phyloP scores from a whole-genome alignment of 1,284 basidiomycete genomes.

The Pseudozyma flocculosa region DNA sequence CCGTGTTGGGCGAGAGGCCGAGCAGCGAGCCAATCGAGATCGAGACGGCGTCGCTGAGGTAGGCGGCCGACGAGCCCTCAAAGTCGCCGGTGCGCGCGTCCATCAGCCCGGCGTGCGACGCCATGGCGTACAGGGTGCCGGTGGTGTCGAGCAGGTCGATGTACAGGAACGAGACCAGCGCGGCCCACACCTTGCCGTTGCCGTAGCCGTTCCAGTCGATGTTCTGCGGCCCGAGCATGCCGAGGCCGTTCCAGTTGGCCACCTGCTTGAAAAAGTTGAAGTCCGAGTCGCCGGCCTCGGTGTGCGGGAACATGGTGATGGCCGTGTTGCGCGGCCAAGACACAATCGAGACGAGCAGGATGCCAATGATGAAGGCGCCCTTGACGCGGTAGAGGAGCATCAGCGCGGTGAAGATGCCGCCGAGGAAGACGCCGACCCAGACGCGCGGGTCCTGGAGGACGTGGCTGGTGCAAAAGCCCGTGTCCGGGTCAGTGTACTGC shows the following conservation, averaged over 20 bases:
- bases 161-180: slow-evolving; percentile 78
- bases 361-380: slow-evolving; percentile 75
- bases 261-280: slow-evolving; percentile 87
- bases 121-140: slow-evolving; percentile 86
- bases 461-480: slow-evolving; percentile 68
- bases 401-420: slow-evolving; percentile 66
- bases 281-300: slow-evolving; percentile 67
- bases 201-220: slow-evolving; percentile 63
- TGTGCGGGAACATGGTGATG: slow-evolving; percentile 82
- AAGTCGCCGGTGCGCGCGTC: slow-evolving; percentile 83
- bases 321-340: slow-evolving; percentile 80
- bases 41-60: slow-evolving; percentile 68
- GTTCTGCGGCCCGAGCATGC: slow-evolving; percentile 62
- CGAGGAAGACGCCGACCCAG: slow-evolving; percentile 86
- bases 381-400: slow-evolving; percentile 83
- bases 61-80: slow-evolving; percentile 79
- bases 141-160: slow-evolving; percentile 66
- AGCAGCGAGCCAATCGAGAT: slow-evolving; percentile 80
- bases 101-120: slow-evolving; percentile 83
- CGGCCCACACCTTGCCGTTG: slow-evolving; percentile 80
- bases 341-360: slow-evolving; percentile 80
- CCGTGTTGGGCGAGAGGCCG: slow-evolving; percentile 83
- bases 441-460: slow-evolving; percentile 74
- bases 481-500: slow-evolving; percentile 47
- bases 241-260: slow-evolving; percentile 66